These are phyloP conservation scores for Melanomma pulvis-pyrius DNA, from an alignment of 495 filamentous ascomycete species.

Conservation along the genomic window DNA sequence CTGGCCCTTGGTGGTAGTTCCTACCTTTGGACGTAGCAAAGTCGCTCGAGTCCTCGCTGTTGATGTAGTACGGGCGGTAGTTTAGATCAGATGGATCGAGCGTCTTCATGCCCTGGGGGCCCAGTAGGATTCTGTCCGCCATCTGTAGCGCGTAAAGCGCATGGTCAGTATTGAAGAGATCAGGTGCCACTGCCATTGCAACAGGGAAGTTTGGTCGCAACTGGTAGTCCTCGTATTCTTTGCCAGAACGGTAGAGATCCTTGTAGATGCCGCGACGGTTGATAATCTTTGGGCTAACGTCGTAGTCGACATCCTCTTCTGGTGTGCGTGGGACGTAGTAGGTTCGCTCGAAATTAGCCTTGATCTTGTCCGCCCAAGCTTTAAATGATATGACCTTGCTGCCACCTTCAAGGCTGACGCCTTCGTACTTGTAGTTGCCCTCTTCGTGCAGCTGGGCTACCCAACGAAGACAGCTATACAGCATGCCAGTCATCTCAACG, in stretches of 20 bases:
- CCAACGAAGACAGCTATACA: slow-evolving; percentile 89
- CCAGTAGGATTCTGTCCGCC: slow-evolving; percentile 76
- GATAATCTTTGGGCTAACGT: slow-evolving; percentile 75
- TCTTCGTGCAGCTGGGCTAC: slow-evolving; percentile 63
- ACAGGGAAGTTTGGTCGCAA: slow-evolving; percentile 93
- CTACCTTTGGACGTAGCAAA: slow-evolving; percentile 90
- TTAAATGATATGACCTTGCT: slow-evolving; percentile 66
- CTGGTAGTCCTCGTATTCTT: slow-evolving; percentile 97
- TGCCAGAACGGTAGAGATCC: slow-evolving; percentile 87
- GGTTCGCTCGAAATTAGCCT: slow-evolving; percentile 83
- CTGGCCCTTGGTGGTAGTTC: slow-evolving; percentile 97
- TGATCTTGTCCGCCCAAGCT: slow-evolving; percentile 81
- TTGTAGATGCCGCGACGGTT: slow-evolving; percentile 97
- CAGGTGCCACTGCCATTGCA: slow-evolving; percentile 90
- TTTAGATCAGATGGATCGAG: slow-evolving; percentile 90
- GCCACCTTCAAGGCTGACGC: slow-evolving; percentile 66
- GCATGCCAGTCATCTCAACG: slow-evolving; percentile 88
- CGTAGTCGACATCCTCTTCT: slow-evolving; percentile 72
- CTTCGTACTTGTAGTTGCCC: slow-evolving; percentile 69
- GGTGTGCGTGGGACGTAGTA: slow-evolving; percentile 78
- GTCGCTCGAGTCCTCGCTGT: slow-evolving; percentile 86
- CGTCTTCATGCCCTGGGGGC: slow-evolving; percentile 93
- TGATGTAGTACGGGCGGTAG: slow-evolving; percentile 91
- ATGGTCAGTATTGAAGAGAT: slow-evolving; percentile 76
- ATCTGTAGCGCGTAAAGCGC: slow-evolving; percentile 77